A percentile compares a stretch with the other conserved stretches of the same genome.
Evolutionary conservation across 805 yeast species (phyloP).

Genomic region (Saturnispora halmiae): DNA sequence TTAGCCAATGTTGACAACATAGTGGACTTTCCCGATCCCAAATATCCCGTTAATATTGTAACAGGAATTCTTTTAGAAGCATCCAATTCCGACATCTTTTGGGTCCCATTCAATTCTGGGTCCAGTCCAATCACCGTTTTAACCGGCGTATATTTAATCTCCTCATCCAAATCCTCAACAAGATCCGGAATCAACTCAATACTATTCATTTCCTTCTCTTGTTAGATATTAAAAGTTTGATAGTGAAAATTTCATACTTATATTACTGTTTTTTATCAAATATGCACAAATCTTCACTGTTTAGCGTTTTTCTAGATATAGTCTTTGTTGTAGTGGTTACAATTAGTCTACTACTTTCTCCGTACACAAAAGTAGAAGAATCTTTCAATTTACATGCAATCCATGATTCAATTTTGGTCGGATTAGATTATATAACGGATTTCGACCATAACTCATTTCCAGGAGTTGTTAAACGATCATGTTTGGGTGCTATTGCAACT

Average conservation of each 20-base stretch:
- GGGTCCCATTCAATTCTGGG: constrained; percentile 12
- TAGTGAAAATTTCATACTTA: too few species aligned
- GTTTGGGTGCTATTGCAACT: constrained; percentile 57
- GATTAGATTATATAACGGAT: constrained; percentile 34
- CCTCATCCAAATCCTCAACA: constrained; percentile 20
- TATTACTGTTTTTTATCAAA: too few species aligned
- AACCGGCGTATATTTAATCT: constrained; percentile 20
- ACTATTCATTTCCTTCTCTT: constrained; percentile 13
- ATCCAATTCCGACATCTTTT: constrained; percentile 17
- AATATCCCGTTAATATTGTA: constrained; percentile 87
- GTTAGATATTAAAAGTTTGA: too few species aligned
- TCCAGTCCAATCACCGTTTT: constrained; percentile 6
- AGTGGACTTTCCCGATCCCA: constrained; percentile 93
- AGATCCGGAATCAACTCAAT: constrained; percentile 24
- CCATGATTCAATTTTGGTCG: constrained; percentile 67
- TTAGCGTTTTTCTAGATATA: constrained; percentile 13
- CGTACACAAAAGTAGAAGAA: constrained; percentile 89
- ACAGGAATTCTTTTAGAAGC: constrained; percentile 59
- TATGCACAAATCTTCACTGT: not conserved
- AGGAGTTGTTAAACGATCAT: constrained; percentile 84
- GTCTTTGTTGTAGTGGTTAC: constrained; percentile 38
- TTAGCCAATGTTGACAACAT: constrained; percentile 65
- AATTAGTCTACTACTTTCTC: constrained; percentile 47
- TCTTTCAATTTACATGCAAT: constrained; percentile 86
- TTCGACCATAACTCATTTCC: constrained; percentile 79